Conservation (phyloP, 148 eudicot species). For the Fagopyrum esculentum region DNA sequence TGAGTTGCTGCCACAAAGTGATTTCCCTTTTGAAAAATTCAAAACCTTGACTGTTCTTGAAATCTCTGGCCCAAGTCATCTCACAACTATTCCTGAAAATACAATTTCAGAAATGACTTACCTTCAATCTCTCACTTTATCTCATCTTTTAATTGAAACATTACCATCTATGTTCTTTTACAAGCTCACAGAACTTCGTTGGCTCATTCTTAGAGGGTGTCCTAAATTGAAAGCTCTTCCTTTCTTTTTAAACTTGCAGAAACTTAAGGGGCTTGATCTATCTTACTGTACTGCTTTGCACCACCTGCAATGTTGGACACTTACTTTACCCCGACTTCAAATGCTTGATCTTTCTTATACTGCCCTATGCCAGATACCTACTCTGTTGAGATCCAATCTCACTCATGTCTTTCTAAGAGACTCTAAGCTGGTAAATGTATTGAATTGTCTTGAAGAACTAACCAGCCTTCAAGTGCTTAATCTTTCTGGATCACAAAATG, state of each 20-base stretch:
- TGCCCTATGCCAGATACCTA: slow-evolving; percentile 16
- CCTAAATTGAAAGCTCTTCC: not conserved
- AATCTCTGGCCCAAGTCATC: not conserved
- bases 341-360: slow-evolving; percentile 27
- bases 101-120: not conserved
- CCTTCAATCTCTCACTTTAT: not conserved
- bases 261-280: not conserved
- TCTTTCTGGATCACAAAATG: slow-evolving; percentile 18
- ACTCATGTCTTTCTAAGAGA: slow-evolving; percentile 23
- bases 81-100: not conserved
- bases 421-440: slow-evolving; percentile 11
- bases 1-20: not conserved
- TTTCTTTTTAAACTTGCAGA: not conserved
- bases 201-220: slow-evolving; percentile 11
- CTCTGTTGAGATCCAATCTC: slow-evolving; percentile 13
- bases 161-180: not conserved
- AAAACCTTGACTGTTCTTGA: not conserved
- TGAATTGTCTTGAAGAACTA: slow-evolving; percentile 6
- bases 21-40: not conserved
- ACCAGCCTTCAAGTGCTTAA: slow-evolving; percentile 25
- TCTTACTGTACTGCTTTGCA: slow-evolving; percentile 12
- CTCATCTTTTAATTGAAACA: not conserved
- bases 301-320: not conserved
- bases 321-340: slow-evolving; percentile 12
- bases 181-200: not conserved